Evolutionary conservation across 306 rosid species (phyloP), one percentile per base, ranked within the genome.

Genomic region (Oemleria cerasiformis): DNA sequence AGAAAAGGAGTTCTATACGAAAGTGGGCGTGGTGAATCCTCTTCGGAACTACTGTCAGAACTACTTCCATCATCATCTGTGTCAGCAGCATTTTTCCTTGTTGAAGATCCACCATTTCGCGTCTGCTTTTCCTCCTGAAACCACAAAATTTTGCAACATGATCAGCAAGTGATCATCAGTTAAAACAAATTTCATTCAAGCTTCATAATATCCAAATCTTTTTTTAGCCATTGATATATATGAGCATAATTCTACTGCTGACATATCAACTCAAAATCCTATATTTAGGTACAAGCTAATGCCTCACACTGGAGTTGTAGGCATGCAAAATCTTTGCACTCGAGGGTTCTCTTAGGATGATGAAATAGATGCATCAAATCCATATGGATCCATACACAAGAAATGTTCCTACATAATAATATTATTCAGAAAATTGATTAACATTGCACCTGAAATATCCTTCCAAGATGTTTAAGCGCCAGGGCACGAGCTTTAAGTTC

Each of bases 381-480:
- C 49, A 16, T 41, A 30, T 30, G n/a, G n/a, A 30, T 30, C 36
- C 56, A 68, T 45, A 48, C 47, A 56, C 34, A 23, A 21, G 9
- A 5, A 5, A 56, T 20, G 61, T 11, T 56, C 16, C 61, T 56
- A 8, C 15, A 6, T 4, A 59, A 59, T 19, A 23, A 59, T 60
- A 60, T 56, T 73, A 73, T 30, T 30, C 19, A 19, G 39, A 69
- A 40, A 40, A 39, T 17, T 21, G 39, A 14, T 21, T 41, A 3
- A 15, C 40, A 53, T 12, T 21, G 8, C 23, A 94, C 94, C 96
- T 87, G 95, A 76, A 89, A 91, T 84, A 82, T 85, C 79, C 84
- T 89, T 62, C 99, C 99, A 57, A 94, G 88, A 65, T 83, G 73
- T 81, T 91, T 94, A 51, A 94, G 91, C 54, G 96, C 96, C 10